phyloP scores from a whole-genome alignment of 306 rosid genomes.

The Luffa acutangula region DNA sequence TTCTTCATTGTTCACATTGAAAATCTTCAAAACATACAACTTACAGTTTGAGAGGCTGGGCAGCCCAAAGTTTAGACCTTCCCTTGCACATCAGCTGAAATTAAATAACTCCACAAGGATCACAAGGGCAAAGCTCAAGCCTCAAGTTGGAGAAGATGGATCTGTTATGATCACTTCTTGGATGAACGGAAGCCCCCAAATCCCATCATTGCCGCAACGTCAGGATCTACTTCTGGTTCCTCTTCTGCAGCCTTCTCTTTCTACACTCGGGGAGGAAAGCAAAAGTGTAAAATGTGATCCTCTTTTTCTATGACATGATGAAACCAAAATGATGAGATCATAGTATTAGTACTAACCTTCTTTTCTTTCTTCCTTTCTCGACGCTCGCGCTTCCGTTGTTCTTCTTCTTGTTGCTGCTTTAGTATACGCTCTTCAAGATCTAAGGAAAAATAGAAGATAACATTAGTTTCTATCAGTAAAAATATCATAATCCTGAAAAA shows the following conservation, averaged over 20 bases:
- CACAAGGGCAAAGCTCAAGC: slow-evolving; percentile 10
- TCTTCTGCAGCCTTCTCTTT: slow-evolving; percentile 74
- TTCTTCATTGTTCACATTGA: neutral
- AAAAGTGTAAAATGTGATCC: neutral
- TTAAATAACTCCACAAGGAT: neutral
- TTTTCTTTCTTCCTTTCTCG: slow-evolving; percentile 90
- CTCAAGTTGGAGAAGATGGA: neutral
- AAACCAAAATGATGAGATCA: slow-evolving; percentile 4
- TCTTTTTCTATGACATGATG: neutral
- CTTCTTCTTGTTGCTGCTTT: slow-evolving; percentile 97
- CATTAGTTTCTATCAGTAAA: neutral
- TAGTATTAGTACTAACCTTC: slow-evolving; percentile 41
- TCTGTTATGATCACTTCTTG: slow-evolving; percentile 37
- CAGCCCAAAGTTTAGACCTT: neutral
- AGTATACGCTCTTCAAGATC: slow-evolving; percentile 90
- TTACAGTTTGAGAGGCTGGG: neutral
- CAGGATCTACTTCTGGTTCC: slow-evolving; percentile 75
- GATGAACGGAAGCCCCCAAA: slow-evolving; percentile 87
- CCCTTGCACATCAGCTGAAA: neutral
- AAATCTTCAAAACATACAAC: neutral
- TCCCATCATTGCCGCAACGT: slow-evolving; percentile 96
- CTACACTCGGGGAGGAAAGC: slow-evolving; percentile 23
- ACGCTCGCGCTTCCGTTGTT: slow-evolving; percentile 78
- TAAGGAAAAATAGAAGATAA: slow-evolving; percentile 10
- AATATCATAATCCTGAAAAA: neutral